Percentiles rank a stretch among this genome's conserved stretches.
Conservation (phyloP, 2,329 filamentous ascomycete genomes). For the Ploettnerulaceae sp. region DNA sequence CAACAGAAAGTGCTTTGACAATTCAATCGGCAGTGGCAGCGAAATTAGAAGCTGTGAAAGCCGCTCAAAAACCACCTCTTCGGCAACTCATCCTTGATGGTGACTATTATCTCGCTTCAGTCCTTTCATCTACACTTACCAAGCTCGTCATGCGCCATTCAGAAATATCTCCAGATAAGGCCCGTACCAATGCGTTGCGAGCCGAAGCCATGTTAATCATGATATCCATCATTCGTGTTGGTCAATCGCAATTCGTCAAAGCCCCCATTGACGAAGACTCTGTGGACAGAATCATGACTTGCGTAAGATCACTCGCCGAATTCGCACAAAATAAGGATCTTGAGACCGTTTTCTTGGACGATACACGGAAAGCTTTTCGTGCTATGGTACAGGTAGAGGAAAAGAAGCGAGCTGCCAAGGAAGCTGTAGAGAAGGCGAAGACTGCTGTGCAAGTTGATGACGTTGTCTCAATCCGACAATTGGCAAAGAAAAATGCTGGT, state of each 20-base stretch:
- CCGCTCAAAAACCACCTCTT: slow-evolving; percentile 91
- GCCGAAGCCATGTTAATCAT: slow-evolving; percentile 99
- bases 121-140: slow-evolving; percentile 91
- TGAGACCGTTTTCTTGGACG: slow-evolving; percentile 87
- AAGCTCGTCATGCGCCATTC: slow-evolving; percentile 98
- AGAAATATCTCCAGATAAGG: slow-evolving; percentile 80
- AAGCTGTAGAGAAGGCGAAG: slow-evolving; percentile 88
- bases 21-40: slow-evolving; percentile 87
- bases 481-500: slow-evolving; percentile 81
- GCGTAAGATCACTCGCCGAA: slow-evolving; percentile 85
- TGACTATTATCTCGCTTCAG: slow-evolving; percentile 92
- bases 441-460: slow-evolving; percentile 94
- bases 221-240: slow-evolving; percentile 97
- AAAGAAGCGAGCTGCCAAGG: slow-evolving; percentile 94
- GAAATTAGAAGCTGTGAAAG: slow-evolving; percentile 92
- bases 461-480: slow-evolving; percentile 84
- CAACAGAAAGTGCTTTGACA: slow-evolving; percentile 91
- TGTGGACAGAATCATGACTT: slow-evolving; percentile 97
- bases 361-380: slow-evolving; percentile 91
- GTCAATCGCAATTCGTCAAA: slow-evolving; percentile 98
- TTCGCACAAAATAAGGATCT: slow-evolving; percentile 86
- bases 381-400: slow-evolving; percentile 97
- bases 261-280: slow-evolving; percentile 96
- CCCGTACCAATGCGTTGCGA: slow-evolving; percentile 86
- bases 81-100: slow-evolving; percentile 93